A percentile compares a stretch with the other conserved stretches of the same genome.
Evolutionary conservation across 371 early-diverging fungal species (phyloP).

Genomic region (Phascolomyces articulosus): DNA sequence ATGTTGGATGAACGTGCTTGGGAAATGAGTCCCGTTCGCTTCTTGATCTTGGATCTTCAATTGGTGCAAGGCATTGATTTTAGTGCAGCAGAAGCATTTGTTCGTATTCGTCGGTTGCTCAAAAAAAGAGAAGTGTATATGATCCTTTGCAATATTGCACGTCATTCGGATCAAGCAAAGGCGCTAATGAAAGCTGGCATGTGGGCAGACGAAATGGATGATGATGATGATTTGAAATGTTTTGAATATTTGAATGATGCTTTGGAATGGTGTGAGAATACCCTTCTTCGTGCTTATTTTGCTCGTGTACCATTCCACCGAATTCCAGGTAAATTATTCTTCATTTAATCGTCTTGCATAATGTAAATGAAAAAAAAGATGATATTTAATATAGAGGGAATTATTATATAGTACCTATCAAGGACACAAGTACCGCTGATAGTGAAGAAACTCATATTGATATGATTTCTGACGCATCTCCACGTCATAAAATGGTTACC

Average conservation of each 20-base stretch:
- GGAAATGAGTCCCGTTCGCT: conserved; percentile 76
- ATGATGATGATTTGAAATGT: conserved; percentile 61
- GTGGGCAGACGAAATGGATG: conserved; percentile 58
- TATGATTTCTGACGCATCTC: conserved; percentile 28
- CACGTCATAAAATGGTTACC: conserved; percentile 38
- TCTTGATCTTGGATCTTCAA: conserved; percentile 86
- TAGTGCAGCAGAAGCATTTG: conserved; percentile 92
- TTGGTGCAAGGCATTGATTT: conserved; percentile 94
- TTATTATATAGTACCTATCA: conserved; percentile 11
- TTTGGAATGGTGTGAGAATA: conserved; percentile 96
- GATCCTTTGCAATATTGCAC: conserved; percentile 81
- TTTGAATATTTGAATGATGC: conserved; percentile 86
- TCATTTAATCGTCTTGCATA: no score
- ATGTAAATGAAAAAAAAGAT: no score
- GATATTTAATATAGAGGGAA: no score
- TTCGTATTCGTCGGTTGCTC: conserved; percentile 82
- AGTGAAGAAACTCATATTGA: conserved; percentile 11
- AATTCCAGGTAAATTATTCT: conserved; percentile 22
- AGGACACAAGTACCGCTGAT: conserved; percentile 4
- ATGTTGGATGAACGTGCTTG: conserved; percentile 66
- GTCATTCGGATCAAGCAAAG: conserved; percentile 67
- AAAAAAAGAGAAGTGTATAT: conserved; percentile 73
- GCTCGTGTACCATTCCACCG: conserved; percentile 31
- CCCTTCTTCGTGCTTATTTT: conserved; percentile 76
- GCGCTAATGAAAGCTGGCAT: conserved; percentile 80